Percentiles rank a stretch among this genome's conserved stretches.
Evolutionary conservation across 768 basidiomycete species (phyloP).

Genomic region (Russula lepida): DNA sequence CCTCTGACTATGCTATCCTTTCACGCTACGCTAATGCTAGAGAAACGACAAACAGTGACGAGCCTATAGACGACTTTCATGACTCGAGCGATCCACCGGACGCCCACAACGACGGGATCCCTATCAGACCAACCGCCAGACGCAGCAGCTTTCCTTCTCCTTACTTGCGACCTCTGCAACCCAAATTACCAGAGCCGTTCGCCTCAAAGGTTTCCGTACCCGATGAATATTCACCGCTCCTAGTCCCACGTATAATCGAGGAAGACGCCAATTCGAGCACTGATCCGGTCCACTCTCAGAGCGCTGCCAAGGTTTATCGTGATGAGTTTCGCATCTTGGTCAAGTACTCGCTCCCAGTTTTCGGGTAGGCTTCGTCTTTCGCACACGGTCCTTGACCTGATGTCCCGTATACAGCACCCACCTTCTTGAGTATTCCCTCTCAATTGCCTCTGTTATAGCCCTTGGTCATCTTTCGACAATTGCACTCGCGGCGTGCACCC

Average conservation of each 20-base stretch:
- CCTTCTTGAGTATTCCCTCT: conserved; percentile 77
- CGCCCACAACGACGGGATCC: background rate
- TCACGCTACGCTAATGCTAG: conserved; percentile 37
- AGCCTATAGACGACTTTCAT: conserved; percentile 3
- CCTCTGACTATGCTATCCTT: conserved; percentile 58
- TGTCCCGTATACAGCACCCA: conserved; percentile 48
- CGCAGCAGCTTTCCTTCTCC: conserved; percentile 30
- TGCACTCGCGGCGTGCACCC: conserved; percentile 67
- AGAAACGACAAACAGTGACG: background rate
- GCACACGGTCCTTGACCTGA: background rate
- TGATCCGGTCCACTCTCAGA: background rate
- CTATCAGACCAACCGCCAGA: background rate
- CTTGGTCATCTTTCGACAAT: conserved; percentile 88
- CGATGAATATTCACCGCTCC: conserved; percentile 24
- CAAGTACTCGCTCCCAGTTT: conserved; percentile 63
- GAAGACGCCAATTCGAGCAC: conserved; percentile 35
- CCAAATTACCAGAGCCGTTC: conserved; percentile 28
- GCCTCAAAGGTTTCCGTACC: conserved; percentile 23
- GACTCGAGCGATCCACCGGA: background rate
- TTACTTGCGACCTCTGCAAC: conserved; percentile 33
- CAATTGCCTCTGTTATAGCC: conserved; percentile 74
- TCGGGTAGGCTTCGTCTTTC: conserved; percentile 37
- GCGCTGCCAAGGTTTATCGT: conserved; percentile 33
- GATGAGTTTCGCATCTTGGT: conserved; percentile 54
- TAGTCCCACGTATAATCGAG: conserved; percentile 44